Evolutionary conservation across 2,329 filamentous ascomycete genomes (phyloP), one percentile per base, ranked within the genome.

Genomic region (Coniochaeta sp.): DNA sequence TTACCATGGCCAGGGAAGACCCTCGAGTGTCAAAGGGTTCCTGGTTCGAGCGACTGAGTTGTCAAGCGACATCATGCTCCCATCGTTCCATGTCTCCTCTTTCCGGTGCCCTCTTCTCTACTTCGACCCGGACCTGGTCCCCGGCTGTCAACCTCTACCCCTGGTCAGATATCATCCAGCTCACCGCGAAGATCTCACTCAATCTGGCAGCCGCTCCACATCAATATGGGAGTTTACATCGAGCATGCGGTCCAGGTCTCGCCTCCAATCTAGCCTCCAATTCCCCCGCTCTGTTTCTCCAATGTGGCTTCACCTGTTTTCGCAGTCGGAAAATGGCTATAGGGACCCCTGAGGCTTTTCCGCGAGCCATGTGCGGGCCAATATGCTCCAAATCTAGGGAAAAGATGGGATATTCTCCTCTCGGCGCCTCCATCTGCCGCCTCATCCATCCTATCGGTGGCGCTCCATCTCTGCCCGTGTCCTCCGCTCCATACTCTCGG

Each of bases 391-490:
- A 49, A 33, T 18, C 27, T 33, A 26, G 47, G 47, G 27, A 35
- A 27, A 49, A 22, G 30, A 28, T 24, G 45, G n/a, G 26, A 49
- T 28, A 49, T 26, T 28, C 30, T 49, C 47, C 30, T 27, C 18
- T 26, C 31, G 28, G 47, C 28, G 28, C 31, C 52, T 45, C 53
- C 56, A 58, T 57, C 56, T 56, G 52, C 58, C 58, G 56, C 52
- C 18, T 56, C 51, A 57, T 54, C 58, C 59, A 56, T 60, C 57
- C 59, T 58, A 58, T 60, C 58, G 59, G 60, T 59, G 57, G 53
- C 59, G 30, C 55, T 53, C 54, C 58, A 49, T 55, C 47, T 54
- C 57, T 54, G 59, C 54, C 57, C 55, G 50, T 45, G 40, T 27
- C 30, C 60, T 59, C 59, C 60, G 58, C 52, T 27, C 38, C 53